These are phyloP conservation scores for Neospora caninum DNA, from an alignment of 169 alveolate species.

Conservation along the genomic window DNA sequence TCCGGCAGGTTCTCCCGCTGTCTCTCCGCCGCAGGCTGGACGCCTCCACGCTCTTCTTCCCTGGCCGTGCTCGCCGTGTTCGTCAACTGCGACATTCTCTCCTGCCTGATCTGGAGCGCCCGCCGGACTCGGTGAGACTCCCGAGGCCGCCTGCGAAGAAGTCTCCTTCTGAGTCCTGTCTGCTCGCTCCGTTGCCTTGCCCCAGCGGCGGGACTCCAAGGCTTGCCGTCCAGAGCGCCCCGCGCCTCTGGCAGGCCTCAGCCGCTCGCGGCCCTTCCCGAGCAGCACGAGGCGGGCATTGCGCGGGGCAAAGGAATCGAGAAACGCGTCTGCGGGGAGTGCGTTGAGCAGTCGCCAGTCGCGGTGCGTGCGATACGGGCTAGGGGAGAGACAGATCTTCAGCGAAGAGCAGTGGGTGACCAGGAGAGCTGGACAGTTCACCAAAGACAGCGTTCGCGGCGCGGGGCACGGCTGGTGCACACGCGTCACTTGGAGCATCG, in stretches of 20 bases:
- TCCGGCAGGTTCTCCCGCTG: too few species aligned
- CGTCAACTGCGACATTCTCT: not conserved
- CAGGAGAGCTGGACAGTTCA: constrained; percentile 5
- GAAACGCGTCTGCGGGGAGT: constrained; percentile 52
- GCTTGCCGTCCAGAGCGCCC: too few species aligned
- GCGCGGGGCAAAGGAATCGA: constrained; percentile 37
- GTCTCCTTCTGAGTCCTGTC: too few species aligned
- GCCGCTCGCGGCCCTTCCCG: too few species aligned
- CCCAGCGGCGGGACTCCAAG: too few species aligned
- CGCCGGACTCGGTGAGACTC: too few species aligned
- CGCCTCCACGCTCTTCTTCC: too few species aligned
- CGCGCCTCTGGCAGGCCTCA: too few species aligned
- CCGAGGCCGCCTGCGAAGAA: too few species aligned
- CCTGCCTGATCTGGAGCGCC: not conserved
- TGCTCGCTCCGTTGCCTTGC: too few species aligned
- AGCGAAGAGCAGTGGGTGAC: constrained; percentile 49
- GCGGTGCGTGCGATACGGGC: constrained; percentile 43
- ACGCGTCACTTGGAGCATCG: constrained; percentile 20
- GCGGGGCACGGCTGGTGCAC: constrained; percentile 56
- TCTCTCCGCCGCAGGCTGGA: too few species aligned
- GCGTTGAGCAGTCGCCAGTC: constrained; percentile 47
- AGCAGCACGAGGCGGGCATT: not conserved
- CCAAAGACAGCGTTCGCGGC: constrained; percentile 34
- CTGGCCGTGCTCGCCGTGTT: too few species aligned
- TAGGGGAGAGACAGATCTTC: constrained; percentile 19